phyloP scores from a whole-genome alignment of 345 rosid species.

The Tarenaya hassleriana region DNA sequence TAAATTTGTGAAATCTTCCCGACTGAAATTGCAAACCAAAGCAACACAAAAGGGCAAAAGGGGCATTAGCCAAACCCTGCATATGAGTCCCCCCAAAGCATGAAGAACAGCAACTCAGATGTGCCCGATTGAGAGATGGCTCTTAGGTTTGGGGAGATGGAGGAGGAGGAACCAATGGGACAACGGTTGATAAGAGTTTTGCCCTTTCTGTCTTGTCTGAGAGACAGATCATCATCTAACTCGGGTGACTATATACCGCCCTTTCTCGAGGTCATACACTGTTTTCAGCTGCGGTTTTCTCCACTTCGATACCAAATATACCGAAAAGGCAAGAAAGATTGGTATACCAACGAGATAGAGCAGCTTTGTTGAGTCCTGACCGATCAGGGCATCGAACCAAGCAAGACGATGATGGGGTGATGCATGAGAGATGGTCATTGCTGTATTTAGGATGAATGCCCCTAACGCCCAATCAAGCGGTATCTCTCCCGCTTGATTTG shows the following conservation, averaged over 20 bases:
- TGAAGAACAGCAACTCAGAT: conserved; percentile 7
- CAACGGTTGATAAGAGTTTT: too few relatives aligned
- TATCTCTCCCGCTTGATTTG: conserved; percentile 60
- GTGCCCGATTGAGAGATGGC: conserved; percentile 10
- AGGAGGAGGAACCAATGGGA: too few relatives aligned
- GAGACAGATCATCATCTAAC: conserved; percentile 43
- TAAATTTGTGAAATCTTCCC: conserved; percentile 12
- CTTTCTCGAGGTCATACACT: conserved; percentile 83
- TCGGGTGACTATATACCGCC: conserved; percentile 70
- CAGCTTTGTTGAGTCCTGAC: conserved; percentile 44
- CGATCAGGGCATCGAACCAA: conserved; percentile 42
- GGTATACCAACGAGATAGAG: conserved; percentile 40
- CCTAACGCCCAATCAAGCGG: conserved; percentile 96
- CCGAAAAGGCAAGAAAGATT: conserved; percentile 38
- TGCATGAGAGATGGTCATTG: conserved; percentile 21
- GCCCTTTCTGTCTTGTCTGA: too few relatives aligned
- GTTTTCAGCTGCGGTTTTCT: conserved; percentile 80
- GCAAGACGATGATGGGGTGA: conserved; percentile 24
- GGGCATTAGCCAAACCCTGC: not conserved
- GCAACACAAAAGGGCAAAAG: too few relatives aligned
- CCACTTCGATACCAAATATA: conserved; percentile 62
- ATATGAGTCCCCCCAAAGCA: conserved; percentile 10
- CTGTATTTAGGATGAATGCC: conserved; percentile 72
- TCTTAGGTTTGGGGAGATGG: too few relatives aligned
- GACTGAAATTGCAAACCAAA: conserved; percentile 1